Conservation (phyloP, 495 filamentous ascomycete species). For the Clavariopsis aquatica region DNA sequence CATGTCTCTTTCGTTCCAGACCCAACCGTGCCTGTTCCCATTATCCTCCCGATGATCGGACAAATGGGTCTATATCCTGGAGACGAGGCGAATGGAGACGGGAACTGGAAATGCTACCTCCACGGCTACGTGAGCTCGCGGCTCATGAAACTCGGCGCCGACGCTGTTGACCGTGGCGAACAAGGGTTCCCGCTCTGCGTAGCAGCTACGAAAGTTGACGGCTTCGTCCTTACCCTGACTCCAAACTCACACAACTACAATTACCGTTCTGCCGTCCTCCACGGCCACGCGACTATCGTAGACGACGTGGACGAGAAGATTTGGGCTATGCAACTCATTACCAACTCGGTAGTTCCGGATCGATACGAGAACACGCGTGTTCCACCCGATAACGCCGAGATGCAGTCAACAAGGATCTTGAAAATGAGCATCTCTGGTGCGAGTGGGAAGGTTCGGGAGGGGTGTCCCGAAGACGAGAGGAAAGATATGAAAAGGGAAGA, state of each 20-base stretch:
- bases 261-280: conserved; percentile 79
- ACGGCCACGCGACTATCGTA: conserved; percentile 72
- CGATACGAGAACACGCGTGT: conserved; percentile 68
- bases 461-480: conserved; percentile 67
- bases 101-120: conserved; percentile 73
- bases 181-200: conserved; percentile 64
- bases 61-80: conserved; percentile 69
- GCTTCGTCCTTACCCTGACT: conserved; percentile 64
- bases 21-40: conserved; percentile 61
- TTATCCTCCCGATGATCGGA: conserved; percentile 83
- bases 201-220: conserved; percentile 69
- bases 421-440: conserved; percentile 67
- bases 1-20: conserved; percentile 64
- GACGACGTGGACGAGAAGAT: conserved; percentile 69
- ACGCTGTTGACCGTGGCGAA: conserved; percentile 36
- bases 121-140: conserved; percentile 85
- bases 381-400: conserved; percentile 36
- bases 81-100: conserved; percentile 45
- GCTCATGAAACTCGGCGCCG: conserved; percentile 63
- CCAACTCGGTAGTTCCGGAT: conserved; percentile 65
- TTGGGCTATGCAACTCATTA: conserved; percentile 81
- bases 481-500: conserved; percentile 66
- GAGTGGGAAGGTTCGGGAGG: conserved; percentile 75
- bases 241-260: conserved; percentile 83
- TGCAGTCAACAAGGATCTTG: conserved; percentile 64